These are phyloP conservation scores for Rhinocladiella similis DNA, from an alignment of 2,329 filamentous ascomycete species.

Conservation along the genomic window DNA sequence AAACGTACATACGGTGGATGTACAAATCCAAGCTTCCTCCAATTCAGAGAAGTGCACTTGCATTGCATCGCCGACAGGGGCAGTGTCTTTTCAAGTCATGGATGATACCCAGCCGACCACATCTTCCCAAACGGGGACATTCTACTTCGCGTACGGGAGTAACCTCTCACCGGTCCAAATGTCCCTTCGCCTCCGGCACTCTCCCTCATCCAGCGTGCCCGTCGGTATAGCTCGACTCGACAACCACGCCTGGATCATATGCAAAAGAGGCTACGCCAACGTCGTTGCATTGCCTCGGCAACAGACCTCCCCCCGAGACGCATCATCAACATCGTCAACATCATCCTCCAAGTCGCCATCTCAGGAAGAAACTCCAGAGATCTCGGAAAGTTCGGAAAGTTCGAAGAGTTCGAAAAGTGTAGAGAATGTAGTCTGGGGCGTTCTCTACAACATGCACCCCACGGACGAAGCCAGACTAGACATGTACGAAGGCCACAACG, in stretches of 20 bases:
- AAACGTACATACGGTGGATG: too few species aligned
- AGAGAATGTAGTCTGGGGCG: conserved; percentile 35
- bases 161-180: conserved; percentile 46
- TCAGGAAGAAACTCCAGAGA: too few species aligned
- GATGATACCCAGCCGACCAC: too few species aligned
- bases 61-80: too few species aligned
- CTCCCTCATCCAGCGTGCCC: conserved; percentile 38
- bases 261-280: conserved; percentile 43
- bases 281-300: conserved; percentile 34
- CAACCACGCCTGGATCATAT: conserved; percentile 44
- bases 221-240: conserved; percentile 42
- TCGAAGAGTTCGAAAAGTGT: too few species aligned
- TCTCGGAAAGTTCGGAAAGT: too few species aligned
- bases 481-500: conserved; percentile 38
- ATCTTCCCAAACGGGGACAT: conserved; percentile 29
- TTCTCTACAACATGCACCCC: conserved; percentile 42
- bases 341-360: too few species aligned
- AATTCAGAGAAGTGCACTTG: too few species aligned
- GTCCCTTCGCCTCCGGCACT: conserved; percentile 37
- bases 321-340: too few species aligned
- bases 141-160: conserved; percentile 48
- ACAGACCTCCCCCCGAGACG: too few species aligned
- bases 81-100: too few species aligned
- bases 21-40: too few species aligned
- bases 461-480: conserved; percentile 40